Evolutionary conservation across 305 asterid genomes (phyloP).

Genomic region (Fraxinus platypoda): DNA sequence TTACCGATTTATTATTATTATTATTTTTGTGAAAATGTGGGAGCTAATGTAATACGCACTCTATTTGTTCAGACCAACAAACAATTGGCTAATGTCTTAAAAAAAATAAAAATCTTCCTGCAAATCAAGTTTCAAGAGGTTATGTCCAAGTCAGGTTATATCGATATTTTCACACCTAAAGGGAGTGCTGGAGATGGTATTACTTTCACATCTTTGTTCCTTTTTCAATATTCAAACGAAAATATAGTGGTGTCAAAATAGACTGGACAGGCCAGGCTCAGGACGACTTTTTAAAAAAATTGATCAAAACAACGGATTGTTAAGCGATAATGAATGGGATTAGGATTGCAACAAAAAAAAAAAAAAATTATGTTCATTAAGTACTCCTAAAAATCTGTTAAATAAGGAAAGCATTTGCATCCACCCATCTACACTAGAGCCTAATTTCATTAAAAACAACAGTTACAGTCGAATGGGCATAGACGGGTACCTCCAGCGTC

Average conservation of each 20-base stretch:
- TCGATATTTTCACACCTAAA: neutral
- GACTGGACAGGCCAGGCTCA: neutral
- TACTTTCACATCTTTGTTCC: neutral
- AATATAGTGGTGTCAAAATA: neutral
- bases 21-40: neutral
- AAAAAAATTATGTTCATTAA: neutral
- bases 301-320: neutral
- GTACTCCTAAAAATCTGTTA: neutral
- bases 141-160: neutral
- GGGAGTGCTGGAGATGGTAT: neutral
- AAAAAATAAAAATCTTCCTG: neutral
- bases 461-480: constrained; percentile 83
- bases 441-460: constrained; percentile 62
- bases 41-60: neutral
- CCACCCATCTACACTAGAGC: neutral
- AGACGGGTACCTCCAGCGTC: constrained; percentile 70
- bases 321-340: neutral
- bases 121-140: neutral
- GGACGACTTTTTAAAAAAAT: neutral
- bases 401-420: neutral
- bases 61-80: neutral
- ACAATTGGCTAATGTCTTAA: neutral
- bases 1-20: too few species aligned
- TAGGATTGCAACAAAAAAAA: neutral
- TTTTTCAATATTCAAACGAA: neutral